Evolutionary conservation across 2,329 filamentous ascomycete genomes (phyloP), one percentile per base, ranked within the genome.

Genomic region (Fusarium albosuccineum): DNA sequence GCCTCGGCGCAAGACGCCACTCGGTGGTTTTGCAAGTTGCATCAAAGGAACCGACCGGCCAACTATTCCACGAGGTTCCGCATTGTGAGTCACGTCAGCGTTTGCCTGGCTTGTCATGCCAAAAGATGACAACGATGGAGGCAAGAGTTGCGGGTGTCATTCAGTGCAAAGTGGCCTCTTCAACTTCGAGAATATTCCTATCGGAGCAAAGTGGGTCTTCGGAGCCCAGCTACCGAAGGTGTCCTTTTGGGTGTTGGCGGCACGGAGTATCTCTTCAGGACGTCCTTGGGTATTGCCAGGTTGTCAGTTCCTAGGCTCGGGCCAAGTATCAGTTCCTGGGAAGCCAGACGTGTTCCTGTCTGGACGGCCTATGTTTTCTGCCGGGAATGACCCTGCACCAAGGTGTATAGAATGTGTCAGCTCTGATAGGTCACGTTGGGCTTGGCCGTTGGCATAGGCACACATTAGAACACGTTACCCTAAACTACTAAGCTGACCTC

Each of bases 141-240:
- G 49, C 33, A 37, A 53, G 16, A 34, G 48, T 26, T 45, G 41
- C 27, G 37, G 44, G 7, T 22, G 16, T 30, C 34, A 48, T 14
- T 17, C 27, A 56, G 52, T 45, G 51, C 61, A 52, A 71, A 64
- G 67, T 71, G 70, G 64, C 70, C 58, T 66, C 61, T 71, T 59
- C 42, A 55, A 54, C 52, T 74, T 74, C 70, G 69, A 72, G 70
- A 74, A 74, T 69, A 72, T 75, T 75, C 72, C 65, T 50, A 57
- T 59, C 44, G 45, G 40, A 37, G 37, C 49, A 58, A 37, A 57
- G 67, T 68, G 67, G 69, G 60, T 42, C 66, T 22, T 62, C 68
- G 68, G 68, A 72, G 63, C 60, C 36, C 36, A 41, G 48, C 55
- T 71, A 66, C 68, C 70, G 70, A 70, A 68, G 16, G 50, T 69